These are phyloP conservation scores for Trametes elegans DNA, from an alignment of 768 basidiomycete species.

Conservation along the genomic window DNA sequence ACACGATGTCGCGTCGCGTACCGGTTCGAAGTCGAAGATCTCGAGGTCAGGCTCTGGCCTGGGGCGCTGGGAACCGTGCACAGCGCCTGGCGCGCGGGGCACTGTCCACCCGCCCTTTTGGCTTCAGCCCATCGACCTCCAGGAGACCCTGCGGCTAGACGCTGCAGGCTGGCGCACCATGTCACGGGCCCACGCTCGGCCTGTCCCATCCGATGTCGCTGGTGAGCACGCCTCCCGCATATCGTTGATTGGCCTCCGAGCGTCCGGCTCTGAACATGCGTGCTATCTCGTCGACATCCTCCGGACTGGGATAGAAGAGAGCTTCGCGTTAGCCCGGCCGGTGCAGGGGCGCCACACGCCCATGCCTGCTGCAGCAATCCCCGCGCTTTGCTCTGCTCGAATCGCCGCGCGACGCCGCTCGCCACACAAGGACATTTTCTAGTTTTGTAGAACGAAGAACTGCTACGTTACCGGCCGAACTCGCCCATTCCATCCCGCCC, in stretches of 20 bases:
- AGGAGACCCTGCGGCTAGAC: slow-evolving; percentile 36
- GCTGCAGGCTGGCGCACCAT: slow-evolving; percentile 35
- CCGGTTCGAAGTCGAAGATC: slow-evolving; percentile 20
- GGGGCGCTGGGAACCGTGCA: slow-evolving; percentile 31
- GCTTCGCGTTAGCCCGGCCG: neutral
- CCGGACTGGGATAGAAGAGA: slow-evolving; percentile 2
- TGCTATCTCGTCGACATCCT: slow-evolving; percentile 13
- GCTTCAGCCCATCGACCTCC: slow-evolving; percentile 18
- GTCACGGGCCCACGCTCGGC: neutral
- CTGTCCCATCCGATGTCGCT: slow-evolving; percentile 34
- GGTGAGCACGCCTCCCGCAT: slow-evolving; percentile 28
- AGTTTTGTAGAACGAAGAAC: slow-evolving; percentile 21
- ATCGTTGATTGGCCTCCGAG: slow-evolving; percentile 41
- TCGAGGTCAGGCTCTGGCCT: slow-evolving; percentile 28
- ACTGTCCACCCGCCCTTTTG: slow-evolving; percentile 17
- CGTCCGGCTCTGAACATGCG: slow-evolving; percentile 1
- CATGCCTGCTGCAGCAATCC: neutral
- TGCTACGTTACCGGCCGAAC: slow-evolving; percentile 21
- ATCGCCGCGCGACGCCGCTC: neutral
- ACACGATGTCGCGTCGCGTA: neutral
- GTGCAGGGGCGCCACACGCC: slow-evolving; percentile 1
- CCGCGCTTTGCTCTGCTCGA: neutral
- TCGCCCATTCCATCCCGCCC: slow-evolving; percentile 15
- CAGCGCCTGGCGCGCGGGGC: slow-evolving; percentile 33
- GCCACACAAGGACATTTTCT: slow-evolving; percentile 8